These are phyloP conservation scores for Leishmania guyanensis DNA, from an alignment of 208 protist genomes.

Conservation along the genomic window DNA sequence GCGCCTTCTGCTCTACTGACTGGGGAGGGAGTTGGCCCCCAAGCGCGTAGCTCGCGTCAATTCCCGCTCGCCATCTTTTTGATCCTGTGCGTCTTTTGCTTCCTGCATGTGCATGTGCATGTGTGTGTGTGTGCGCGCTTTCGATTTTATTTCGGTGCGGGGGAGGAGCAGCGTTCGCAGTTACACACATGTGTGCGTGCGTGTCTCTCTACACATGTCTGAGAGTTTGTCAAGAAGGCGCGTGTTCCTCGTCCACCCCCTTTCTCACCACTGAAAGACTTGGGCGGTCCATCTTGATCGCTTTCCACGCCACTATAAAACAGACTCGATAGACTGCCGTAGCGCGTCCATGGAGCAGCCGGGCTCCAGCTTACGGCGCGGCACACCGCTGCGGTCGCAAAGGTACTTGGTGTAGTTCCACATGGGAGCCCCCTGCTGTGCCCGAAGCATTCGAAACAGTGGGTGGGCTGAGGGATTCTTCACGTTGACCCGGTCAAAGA, in stretches of 20 bases:
- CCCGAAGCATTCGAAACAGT: slow-evolving; percentile 59
- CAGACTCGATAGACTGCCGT: slow-evolving; percentile 26
- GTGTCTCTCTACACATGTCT: not conserved
- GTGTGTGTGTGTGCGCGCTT: not conserved
- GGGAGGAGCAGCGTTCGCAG: not conserved
- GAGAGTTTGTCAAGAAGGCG: not conserved
- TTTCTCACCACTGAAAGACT: not conserved
- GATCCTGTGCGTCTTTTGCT: not conserved
- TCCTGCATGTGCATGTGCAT: not conserved
- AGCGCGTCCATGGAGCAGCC: slow-evolving; percentile 24
- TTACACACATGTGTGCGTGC: not conserved
- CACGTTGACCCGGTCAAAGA: slow-evolving; percentile 68
- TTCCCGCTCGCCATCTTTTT: not conserved
- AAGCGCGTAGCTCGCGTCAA: not conserved
- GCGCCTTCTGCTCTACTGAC: no score
- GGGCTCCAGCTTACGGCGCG: slow-evolving; percentile 34
- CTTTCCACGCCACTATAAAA: slow-evolving; percentile 11
- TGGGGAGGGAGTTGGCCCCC: not conserved
- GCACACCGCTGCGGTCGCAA: slow-evolving; percentile 52
- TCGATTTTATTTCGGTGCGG: not conserved
- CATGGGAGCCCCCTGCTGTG: slow-evolving; percentile 40
- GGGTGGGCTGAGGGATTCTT: slow-evolving; percentile 52
- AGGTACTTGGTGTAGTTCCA: slow-evolving; percentile 86
- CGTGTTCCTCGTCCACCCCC: not conserved
- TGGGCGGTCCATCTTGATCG: not conserved